Evolutionary conservation across 495 filamentous ascomycete species (phyloP).

Genomic region (Sordaria brevicollis): DNA sequence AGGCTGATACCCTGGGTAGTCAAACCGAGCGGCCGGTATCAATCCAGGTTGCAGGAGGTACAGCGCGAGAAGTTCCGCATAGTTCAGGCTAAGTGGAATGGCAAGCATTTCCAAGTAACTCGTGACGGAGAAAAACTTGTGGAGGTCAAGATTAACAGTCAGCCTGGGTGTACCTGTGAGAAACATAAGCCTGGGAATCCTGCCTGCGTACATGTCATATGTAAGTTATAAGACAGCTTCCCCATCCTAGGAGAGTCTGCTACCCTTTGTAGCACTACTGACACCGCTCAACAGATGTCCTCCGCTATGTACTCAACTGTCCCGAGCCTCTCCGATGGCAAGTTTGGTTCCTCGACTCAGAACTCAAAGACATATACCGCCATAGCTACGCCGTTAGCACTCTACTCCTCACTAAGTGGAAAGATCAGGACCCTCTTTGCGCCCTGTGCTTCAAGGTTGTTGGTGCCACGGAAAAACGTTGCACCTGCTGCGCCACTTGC

Average conservation of each 20-base stretch:
- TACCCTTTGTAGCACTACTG: background rate
- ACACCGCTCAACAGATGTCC: background rate
- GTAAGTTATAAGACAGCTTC: background rate
- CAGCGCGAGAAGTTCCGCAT: background rate
- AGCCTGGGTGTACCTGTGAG: background rate
- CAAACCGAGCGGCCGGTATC: background rate
- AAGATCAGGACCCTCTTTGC: background rate
- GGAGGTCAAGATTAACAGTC: background rate
- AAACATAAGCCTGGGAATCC: no score
- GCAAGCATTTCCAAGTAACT: background rate
- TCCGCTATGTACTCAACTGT: background rate
- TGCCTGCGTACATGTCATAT: background rate
- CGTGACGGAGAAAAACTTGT: background rate
- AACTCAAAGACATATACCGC: background rate
- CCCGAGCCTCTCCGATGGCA: background rate
- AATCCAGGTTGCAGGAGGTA: background rate
- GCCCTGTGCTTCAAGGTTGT: background rate
- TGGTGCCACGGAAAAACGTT: background rate
- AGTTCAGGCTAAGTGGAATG: background rate
- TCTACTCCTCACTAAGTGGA: background rate
- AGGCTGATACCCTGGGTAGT: background rate
- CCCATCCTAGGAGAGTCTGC: rapidly evolving
- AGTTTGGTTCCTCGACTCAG: background rate
- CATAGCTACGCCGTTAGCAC: background rate
- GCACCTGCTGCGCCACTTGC: background rate